Conservation (phyloP, 768 basidiomycete species). For the Russula emetica region DNA sequence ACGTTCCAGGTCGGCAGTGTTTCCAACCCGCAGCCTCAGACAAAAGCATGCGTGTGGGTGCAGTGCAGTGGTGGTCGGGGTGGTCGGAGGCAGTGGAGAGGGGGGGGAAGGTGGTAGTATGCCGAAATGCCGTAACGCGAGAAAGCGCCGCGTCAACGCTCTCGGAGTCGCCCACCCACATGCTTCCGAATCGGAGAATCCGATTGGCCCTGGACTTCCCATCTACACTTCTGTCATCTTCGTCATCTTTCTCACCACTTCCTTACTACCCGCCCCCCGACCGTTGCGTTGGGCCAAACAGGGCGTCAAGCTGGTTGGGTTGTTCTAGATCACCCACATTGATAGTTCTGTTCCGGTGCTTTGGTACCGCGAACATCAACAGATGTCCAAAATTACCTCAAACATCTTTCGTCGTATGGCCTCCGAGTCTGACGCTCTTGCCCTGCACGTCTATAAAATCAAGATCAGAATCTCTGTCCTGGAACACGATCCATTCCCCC, state of each 20-base stretch:
- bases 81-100: neutral
- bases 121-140: slow-evolving; percentile 1
- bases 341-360: neutral
- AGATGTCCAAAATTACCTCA: neutral
- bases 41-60: neutral
- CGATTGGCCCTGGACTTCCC: neutral
- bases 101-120: neutral
- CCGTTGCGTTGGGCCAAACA: neutral
- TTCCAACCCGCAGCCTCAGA: too few relatives aligned
- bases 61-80: slow-evolving; percentile 10
- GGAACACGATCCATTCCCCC: neutral
- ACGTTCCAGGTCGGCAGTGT: neutral
- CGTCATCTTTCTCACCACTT: neutral
- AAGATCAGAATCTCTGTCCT: slow-evolving; percentile 8
- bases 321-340: neutral
- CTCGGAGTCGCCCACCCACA: neutral
- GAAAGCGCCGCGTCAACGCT: neutral
- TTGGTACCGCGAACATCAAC: slow-evolving; percentile 11
- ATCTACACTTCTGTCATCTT: neutral
- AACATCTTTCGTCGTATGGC: too few relatives aligned
- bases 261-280: slow-evolving; percentile 3
- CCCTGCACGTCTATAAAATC: slow-evolving; percentile 11
- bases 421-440: neutral
- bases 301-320: neutral
- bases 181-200: neutral